Base-by-base conservation (phyloP, 257 asterid species). In the Solanum clarkiae region DNA sequence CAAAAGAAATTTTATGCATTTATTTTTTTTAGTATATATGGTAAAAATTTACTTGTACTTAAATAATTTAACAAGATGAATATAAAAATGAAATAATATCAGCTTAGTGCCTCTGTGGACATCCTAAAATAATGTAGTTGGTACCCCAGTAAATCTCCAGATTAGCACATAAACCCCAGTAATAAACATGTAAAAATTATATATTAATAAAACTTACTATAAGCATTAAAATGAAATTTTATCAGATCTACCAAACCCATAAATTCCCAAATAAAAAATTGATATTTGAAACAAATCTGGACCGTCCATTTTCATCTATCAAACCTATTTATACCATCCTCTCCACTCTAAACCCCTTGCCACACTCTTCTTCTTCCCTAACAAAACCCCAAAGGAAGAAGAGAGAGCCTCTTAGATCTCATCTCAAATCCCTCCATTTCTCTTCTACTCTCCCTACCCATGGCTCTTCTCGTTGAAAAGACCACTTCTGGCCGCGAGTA, bases 401-500 rank as follows among this genome's bases (percentile, higher is more conserved):
- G 40, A 77, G 20, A 15, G 16, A 77, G 14, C 26, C 82, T 22
- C 22, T 75, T 42, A 75, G 32, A 47, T 75, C 44, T 74, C 44
- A 13, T 47, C 22, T 47, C 14, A 3, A 13, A 47, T 6, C 57
- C 10, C 16, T 8, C 0, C 55, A 3, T 72, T 45, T 72, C 20
- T 44, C 36, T n/a, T 29, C 29, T 72, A 45, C 85, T 62, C 80
- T 3, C 62, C 53, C 8, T 6, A 60, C 12, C 88, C 81, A 94
- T 95, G 98, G 92, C 98, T 82, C 92, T 95, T 68, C 86, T 87
- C 0, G 95, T 93, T 10, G 98, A 95, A 87, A 95, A 93, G 40
- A 93, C 98, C 20, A 82, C 91, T 47, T 86, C 98, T 49, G 98
- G 98, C 63, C 93, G 97, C 42, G 97, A 95, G 87, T 95, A 89